Evolutionary conservation across 2,329 filamentous ascomycete species (phyloP).

Genomic region (Fusarium bactridioides): DNA sequence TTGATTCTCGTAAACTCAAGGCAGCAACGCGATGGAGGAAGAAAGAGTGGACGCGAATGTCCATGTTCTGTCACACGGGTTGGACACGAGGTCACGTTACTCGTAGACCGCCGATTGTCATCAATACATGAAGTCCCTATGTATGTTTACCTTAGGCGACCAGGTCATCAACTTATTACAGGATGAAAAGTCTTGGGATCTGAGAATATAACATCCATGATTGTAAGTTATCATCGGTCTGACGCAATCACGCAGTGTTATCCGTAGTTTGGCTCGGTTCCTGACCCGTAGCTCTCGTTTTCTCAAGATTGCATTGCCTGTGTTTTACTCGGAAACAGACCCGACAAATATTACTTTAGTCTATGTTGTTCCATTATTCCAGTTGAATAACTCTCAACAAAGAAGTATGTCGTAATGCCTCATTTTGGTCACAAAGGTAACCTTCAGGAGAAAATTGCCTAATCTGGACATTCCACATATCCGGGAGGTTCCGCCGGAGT

Average conservation of each 20-base stretch:
- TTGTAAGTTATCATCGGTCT: not conserved
- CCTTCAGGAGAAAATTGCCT: not conserved
- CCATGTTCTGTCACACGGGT: not conserved
- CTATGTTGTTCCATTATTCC: not conserved
- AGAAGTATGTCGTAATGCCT: not conserved
- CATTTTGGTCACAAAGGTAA: not conserved
- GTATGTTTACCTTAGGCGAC: not conserved
- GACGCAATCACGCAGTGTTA: not conserved
- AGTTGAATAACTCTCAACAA: not conserved
- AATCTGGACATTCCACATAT: not conserved
- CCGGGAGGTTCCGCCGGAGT: not conserved
- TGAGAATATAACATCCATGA: not conserved
- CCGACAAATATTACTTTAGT: not conserved
- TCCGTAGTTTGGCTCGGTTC: not conserved
- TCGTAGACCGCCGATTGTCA: not conserved
- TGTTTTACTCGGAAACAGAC: not conserved
- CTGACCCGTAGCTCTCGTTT: not conserved
- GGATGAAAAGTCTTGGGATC: not conserved
- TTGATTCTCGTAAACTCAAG: not conserved
- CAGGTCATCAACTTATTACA: not conserved
- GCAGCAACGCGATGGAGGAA: not conserved
- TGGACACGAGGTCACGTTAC: constrained; percentile 16
- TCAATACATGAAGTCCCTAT: not conserved
- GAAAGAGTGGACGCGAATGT: not conserved
- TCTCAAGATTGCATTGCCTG: not conserved